Conservation (phyloP, 495 filamentous ascomycete species). For the Durotheca rogersii region DNA sequence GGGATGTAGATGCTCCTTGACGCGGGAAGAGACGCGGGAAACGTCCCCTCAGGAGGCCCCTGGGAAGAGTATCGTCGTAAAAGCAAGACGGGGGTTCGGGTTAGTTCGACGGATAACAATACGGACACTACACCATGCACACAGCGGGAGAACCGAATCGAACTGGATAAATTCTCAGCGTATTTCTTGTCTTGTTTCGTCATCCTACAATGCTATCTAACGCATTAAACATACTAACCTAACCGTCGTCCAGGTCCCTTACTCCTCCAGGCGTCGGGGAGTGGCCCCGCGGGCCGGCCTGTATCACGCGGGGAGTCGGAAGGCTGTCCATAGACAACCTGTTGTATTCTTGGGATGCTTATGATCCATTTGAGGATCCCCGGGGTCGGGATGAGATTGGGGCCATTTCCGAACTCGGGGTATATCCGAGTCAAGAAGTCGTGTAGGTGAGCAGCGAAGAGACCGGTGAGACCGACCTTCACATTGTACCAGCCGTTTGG, state of each 20-base stretch:
- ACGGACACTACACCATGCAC: no score
- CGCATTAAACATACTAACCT: no score
- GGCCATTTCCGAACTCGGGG: slow-evolving; percentile 78
- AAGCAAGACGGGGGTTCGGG: no score
- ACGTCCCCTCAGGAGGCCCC: no score
- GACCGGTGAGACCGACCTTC: slow-evolving; percentile 61
- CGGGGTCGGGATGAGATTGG: slow-evolving; percentile 70
- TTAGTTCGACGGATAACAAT: no score
- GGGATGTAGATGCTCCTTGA: no score
- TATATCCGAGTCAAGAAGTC: slow-evolving; percentile 83
- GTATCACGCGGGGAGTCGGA: slow-evolving; percentile 39
- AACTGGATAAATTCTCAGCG: background rate
- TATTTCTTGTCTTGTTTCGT: no score
- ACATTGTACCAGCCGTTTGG: slow-evolving; percentile 47
- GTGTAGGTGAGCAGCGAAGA: slow-evolving; percentile 80
- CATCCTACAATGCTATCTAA: no score
- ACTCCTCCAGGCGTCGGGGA: slow-evolving; percentile 63
- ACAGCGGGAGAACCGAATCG: no score
- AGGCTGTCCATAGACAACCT: slow-evolving; percentile 61
- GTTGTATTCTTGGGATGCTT: slow-evolving; percentile 45
- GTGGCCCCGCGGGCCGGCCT: slow-evolving; percentile 41
- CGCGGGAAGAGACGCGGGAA: no score
- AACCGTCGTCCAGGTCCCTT: slow-evolving; percentile 69
- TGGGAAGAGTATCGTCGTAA: no score
- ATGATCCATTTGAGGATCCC: slow-evolving; percentile 63